Base-by-base conservation (phyloP, 345 rosid genomes). In the Ceriops decandra region DNA sequence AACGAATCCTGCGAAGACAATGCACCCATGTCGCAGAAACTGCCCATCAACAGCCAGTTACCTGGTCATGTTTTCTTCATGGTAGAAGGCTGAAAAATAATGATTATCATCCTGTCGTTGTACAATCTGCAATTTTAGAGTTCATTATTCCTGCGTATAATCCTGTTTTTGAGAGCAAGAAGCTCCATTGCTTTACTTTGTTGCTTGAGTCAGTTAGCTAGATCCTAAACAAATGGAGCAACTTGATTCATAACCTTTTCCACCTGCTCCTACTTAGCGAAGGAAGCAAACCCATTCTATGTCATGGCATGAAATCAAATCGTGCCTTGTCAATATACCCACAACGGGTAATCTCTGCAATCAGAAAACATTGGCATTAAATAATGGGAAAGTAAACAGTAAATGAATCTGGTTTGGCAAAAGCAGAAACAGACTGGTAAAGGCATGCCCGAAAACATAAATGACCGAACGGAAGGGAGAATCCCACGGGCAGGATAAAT, bases 281-380 rank as follows among this genome's bases (percentile, higher is more conserved):
- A 1, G 97, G 97, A 71, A 86, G 90, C 85, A 91, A 71, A 64
- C 82, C 85, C 77, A 89, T 68, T 71, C 89, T 72, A 72, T 95
- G 97, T 77, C 83, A 93, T 1, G 91, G 85, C 96, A 91, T 93
- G 90, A 93, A 93, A 78, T 91, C 98, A 93, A 93, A 78, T 91
- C 98, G 26, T 91, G 97, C 81, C 96, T 80, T 7, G 98, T 89
- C 66, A 93, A 66, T 76, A 93, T 87, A 22, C 97, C 97, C 67
- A 87, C 91, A 32, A 91, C 82, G 2, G 97, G 95, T 19, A 86
- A 79, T 70, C 90, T 82, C 97, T 91, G 89, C 82, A 83, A 66
- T 62, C 16, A 20, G 62, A 49, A 56, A 52, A 38, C 61, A 49
- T 63, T 32, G 17, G 51, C 65, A 38, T 63, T 60, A 64, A 8